Evolutionary conservation across 2,329 filamentous ascomycete genomes (phyloP).

Genomic region (Alternaria sp.): DNA sequence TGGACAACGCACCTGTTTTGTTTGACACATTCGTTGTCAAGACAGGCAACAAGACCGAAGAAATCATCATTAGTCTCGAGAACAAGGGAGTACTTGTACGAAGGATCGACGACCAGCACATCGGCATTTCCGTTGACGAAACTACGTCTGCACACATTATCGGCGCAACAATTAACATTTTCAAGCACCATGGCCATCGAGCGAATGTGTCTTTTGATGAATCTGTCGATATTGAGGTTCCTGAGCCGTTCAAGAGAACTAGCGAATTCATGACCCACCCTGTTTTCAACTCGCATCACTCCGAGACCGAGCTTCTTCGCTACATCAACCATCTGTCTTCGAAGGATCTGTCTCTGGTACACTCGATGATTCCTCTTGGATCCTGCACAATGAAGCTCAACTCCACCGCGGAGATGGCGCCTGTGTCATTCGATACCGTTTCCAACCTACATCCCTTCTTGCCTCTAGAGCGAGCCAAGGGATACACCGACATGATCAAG

Average conservation of each 20-base stretch:
- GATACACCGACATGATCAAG: conserved; percentile 75
- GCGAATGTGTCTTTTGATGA: conserved; percentile 21
- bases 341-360: conserved; percentile 91
- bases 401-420: conserved; percentile 90
- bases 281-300: conserved; percentile 94
- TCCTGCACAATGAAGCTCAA: conserved; percentile 99
- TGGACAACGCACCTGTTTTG: conserved; percentile 65
- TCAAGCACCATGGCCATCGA: conserved; percentile 57
- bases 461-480: conserved; percentile 68
- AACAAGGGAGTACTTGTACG: conserved; percentile 68
- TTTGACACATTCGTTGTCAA: conserved; percentile 83
- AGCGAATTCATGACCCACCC: conserved; percentile 85
- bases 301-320: conserved; percentile 90
- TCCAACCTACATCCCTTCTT: conserved; percentile 84
- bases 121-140: conserved; percentile 84
- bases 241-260: conserved; percentile 69
- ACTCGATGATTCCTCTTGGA: conserved; percentile 97
- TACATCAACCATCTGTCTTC: conserved; percentile 95
- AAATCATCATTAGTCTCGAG: conserved; percentile 62
- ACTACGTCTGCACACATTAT: conserved; percentile 67
- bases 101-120: conserved; percentile 65
- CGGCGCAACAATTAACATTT: conserved; percentile 55
- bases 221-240: conserved; percentile 52
- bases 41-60: conserved; percentile 60
- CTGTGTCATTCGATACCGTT: conserved; percentile 79